Evolutionary conservation across 345 rosid species (phyloP).

Genomic region (Brassica rapa): DNA sequence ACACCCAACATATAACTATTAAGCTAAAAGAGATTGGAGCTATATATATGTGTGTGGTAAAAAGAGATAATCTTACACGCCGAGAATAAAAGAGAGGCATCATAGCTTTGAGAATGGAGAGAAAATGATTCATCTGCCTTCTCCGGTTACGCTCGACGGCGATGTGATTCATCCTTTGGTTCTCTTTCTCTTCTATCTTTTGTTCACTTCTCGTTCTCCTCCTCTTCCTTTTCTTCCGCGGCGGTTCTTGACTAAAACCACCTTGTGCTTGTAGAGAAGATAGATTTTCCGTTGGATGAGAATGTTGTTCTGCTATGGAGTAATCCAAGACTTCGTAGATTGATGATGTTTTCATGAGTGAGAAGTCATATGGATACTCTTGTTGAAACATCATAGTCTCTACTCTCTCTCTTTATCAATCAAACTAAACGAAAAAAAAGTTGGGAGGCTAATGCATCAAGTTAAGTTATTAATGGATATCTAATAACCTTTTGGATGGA

Average conservation of each 20-base stretch:
- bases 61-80: slow-evolving; percentile 39
- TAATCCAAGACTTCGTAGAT: neutral
- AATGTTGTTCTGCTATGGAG: slow-evolving; percentile 25
- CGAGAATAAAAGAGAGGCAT: slow-evolving; percentile 64
- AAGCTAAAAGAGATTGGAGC: neutral
- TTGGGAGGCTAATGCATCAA: neutral
- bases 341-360: slow-evolving; percentile 1
- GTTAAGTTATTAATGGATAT: neutral
- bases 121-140: slow-evolving; percentile 71
- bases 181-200: slow-evolving; percentile 58
- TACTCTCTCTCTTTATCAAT: neutral
- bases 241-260: neutral
- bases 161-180: slow-evolving; percentile 71
- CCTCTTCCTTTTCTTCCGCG: slow-evolving; percentile 44
- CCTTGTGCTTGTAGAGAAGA: slow-evolving; percentile 12
- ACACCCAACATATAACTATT: neutral
- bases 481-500: neutral
- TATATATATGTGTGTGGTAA: neutral
- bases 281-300: neutral
- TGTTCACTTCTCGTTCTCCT: slow-evolving; percentile 45
- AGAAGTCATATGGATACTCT: neutral
- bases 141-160: slow-evolving; percentile 71
- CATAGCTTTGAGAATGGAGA: slow-evolving; percentile 56
- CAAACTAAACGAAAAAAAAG: neutral
- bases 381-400: slow-evolving; percentile 11